Conservation (phyloP, 495 filamentous ascomycete genomes). For the Ramalina intermedia region DNA sequence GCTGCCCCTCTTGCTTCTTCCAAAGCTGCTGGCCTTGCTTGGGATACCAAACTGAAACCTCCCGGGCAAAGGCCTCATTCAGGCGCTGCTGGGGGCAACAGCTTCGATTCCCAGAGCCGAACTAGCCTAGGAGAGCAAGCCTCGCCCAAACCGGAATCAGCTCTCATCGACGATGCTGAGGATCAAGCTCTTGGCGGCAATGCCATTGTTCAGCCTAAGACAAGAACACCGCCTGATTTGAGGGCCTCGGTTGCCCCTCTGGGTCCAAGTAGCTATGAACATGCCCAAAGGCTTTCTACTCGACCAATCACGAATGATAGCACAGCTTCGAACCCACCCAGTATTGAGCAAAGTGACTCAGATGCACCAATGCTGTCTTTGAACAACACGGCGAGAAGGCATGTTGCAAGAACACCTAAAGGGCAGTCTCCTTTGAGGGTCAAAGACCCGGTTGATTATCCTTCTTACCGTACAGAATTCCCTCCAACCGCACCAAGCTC, state of each 20-base stretch:
- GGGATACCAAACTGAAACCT: slow-evolving; percentile 41
- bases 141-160: slow-evolving; percentile 11
- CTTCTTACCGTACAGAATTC: slow-evolving; percentile 19
- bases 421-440: neutral
- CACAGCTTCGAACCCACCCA: slow-evolving; percentile 1
- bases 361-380: slow-evolving; percentile 9
- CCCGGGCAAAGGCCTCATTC: slow-evolving; percentile 14
- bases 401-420: neutral
- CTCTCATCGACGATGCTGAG: slow-evolving; percentile 3
- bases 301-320: neutral
- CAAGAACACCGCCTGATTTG: slow-evolving; percentile 6
- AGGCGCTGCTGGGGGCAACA: slow-evolving; percentile 11
- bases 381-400: neutral
- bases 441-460: slow-evolving; percentile 13
- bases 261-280: slow-evolving; percentile 2
- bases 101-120: slow-evolving; percentile 10
- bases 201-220: slow-evolving; percentile 3
- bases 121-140: slow-evolving; percentile 9
- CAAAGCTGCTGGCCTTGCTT: slow-evolving; percentile 79
- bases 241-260: neutral
- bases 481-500: slow-evolving; percentile 13
- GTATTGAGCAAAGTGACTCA: slow-evolving; percentile 8
- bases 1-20: slow-evolving; percentile 43
- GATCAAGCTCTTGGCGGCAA: slow-evolving; percentile 5
- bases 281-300: neutral